Conservation (phyloP, 2,329 filamentous ascomycete genomes). For the Lecanicillium sp. region DNA sequence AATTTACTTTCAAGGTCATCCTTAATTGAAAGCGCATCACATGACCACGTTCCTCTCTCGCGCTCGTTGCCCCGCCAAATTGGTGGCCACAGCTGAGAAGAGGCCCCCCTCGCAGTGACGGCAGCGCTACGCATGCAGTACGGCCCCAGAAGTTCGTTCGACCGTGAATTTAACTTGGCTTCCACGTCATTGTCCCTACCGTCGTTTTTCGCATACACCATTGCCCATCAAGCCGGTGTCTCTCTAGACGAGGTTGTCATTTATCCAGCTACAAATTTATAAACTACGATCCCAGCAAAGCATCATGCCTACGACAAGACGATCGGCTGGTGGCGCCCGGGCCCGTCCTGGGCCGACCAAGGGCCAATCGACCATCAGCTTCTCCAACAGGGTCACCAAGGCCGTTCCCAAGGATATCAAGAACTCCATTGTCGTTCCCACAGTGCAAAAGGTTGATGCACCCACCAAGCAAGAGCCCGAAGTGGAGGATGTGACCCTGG, state of each 20-base stretch:
- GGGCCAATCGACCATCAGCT: constrained; percentile 51
- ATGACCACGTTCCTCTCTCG: constrained; percentile 43
- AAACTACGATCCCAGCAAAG: too few species aligned
- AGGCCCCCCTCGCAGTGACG: not conserved
- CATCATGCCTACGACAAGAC: constrained; percentile 44
- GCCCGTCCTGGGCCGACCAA: constrained; percentile 33
- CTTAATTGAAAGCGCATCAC: constrained; percentile 28
- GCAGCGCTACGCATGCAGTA: not conserved
- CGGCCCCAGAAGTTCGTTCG: not conserved
- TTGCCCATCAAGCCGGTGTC: too few species aligned
- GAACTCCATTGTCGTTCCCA: constrained; percentile 32
- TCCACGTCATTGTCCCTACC: too few species aligned
- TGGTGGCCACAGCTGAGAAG: constrained; percentile 6
- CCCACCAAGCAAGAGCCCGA: constrained; percentile 19
- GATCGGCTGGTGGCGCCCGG: constrained; percentile 37
- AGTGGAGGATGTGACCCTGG: constrained; percentile 18
- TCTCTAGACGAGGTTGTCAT: too few species aligned
- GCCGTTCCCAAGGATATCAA: constrained; percentile 42
- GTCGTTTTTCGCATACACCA: too few species aligned
- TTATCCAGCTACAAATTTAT: too few species aligned
- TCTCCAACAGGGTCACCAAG: constrained; percentile 53
- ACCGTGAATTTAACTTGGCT: constrained; percentile 12
- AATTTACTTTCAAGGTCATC: not conserved
- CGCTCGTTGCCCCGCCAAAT: constrained; percentile 49
- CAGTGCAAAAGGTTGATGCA: constrained; percentile 30